Percentiles rank a stretch among this genome's conserved stretches.
These are phyloP conservation scores for Cydonia oblonga DNA, from an alignment of 331 rosid genomes.

Conservation along the genomic window DNA sequence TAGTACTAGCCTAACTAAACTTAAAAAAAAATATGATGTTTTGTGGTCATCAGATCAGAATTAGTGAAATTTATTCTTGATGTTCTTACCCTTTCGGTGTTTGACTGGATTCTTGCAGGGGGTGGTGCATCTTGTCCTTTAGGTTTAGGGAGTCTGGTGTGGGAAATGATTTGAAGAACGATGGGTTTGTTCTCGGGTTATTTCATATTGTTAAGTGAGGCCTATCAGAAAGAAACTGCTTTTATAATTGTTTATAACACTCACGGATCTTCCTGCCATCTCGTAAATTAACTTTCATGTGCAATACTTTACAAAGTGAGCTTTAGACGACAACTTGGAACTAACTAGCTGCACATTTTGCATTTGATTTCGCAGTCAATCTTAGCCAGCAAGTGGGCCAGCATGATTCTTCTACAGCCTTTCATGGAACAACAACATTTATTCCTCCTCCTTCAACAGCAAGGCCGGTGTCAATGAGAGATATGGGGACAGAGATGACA, in stretches of 20 bases:
- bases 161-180: neutral
- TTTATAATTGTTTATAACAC: neutral
- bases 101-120: conserved; percentile 24
- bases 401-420: conserved; percentile 60
- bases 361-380: conserved; percentile 40
- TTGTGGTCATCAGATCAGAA: neutral
- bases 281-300: neutral
- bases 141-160: neutral
- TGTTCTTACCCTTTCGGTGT: neutral
- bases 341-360: neutral
- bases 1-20: neutral
- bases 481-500: conserved; percentile 99
- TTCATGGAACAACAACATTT: conserved; percentile 64
- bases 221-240: neutral
- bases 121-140: conserved; percentile 32
- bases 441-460: conserved; percentile 88
- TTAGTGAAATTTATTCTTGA: neutral
- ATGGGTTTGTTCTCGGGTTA: neutral
- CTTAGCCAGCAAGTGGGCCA: conserved; percentile 77
- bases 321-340: neutral
- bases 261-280: neutral
- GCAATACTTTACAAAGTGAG: neutral
- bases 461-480: conserved; percentile 95
- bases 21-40: too few species aligned
- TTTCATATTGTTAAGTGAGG: neutral